These are phyloP conservation scores for Orbilia quercus DNA, from an alignment of 2,329 filamentous ascomycete genomes.

Conservation along the genomic window DNA sequence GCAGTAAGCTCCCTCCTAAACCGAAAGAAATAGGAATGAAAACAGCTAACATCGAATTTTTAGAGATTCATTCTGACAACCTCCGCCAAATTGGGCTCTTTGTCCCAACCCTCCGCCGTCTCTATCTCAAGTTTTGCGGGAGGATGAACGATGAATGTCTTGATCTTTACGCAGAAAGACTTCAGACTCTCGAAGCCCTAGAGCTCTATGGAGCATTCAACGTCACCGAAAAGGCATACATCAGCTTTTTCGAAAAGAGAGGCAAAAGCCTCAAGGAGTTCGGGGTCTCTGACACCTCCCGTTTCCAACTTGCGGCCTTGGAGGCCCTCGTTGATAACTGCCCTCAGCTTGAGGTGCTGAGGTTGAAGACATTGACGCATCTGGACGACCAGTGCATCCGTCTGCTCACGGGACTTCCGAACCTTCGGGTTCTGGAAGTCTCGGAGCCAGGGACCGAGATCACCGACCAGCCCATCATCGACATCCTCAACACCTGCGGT, in stretches of 20 bases:
- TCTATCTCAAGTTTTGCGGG: conserved; percentile 58
- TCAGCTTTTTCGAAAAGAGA: conserved; percentile 57
- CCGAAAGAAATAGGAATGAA: background rate
- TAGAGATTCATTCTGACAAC: conserved; percentile 57
- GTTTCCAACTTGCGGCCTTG: conserved; percentile 56
- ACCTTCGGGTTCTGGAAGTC: conserved; percentile 58
- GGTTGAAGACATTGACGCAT: conserved; percentile 55
- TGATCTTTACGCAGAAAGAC: conserved; percentile 58
- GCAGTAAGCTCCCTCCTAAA: conserved; percentile 54
- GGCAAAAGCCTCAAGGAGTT: conserved; percentile 57
- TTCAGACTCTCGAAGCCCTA: conserved; percentile 56
- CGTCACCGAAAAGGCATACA: conserved; percentile 57
- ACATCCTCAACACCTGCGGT: conserved; percentile 57
- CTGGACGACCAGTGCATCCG: conserved; percentile 57
- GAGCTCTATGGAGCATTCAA: conserved; percentile 60
- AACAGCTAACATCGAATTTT: background rate
- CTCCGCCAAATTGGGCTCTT: conserved; percentile 58
- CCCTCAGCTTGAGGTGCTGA: conserved; percentile 58
- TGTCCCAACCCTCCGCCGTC: conserved; percentile 57
- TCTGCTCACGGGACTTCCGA: conserved; percentile 55
- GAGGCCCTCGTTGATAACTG: conserved; percentile 59
- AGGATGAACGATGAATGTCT: conserved; percentile 58
- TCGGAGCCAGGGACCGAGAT: conserved; percentile 54
- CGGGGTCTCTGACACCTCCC: conserved; percentile 57
- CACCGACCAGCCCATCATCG: conserved; percentile 56